Evolutionary conservation across 1,284 basidiomycete genomes (phyloP).

Genomic region (Ceratobasidium sp.): DNA sequence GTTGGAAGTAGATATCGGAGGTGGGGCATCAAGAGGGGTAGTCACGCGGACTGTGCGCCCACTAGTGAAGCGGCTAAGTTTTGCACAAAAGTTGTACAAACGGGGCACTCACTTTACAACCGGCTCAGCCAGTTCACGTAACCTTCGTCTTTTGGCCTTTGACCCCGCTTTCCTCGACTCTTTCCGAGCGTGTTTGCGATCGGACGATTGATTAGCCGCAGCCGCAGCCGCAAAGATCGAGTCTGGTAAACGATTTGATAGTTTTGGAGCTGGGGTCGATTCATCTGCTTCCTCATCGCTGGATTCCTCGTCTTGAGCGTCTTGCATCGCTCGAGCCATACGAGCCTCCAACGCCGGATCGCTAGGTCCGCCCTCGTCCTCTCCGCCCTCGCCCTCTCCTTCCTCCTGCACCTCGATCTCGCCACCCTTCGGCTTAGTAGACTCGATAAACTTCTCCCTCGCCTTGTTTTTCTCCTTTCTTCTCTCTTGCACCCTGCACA

Average conservation of each 20-base stretch:
- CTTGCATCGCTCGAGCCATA: slow-evolving; percentile 10
- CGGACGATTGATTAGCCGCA: neutral
- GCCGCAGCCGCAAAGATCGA: slow-evolving; percentile 26
- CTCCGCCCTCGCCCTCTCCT: neutral
- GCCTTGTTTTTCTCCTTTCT: slow-evolving; percentile 5
- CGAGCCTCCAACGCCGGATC: slow-evolving; percentile 7
- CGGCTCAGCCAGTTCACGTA: slow-evolving; percentile 6
- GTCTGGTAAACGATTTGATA: slow-evolving; percentile 3
- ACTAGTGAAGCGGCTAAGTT: neutral
- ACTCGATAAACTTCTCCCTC: slow-evolving; percentile 17
- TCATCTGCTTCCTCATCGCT: neutral
- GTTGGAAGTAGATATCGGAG: neutral
- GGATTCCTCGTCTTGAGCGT: neutral
- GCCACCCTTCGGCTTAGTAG: neutral
- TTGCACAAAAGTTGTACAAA: neutral
- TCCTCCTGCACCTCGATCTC: neutral
- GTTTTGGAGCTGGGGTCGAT: neutral
- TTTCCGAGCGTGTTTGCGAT: slow-evolving; percentile 7
- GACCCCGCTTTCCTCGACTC: neutral
- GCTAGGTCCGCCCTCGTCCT: neutral
- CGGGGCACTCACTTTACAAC: slow-evolving; percentile 2
- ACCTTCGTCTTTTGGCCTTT: neutral
- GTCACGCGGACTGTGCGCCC: slow-evolving; percentile 5
- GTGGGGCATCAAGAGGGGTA: neutral
- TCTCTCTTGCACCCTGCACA: neutral